Base-by-base conservation (phyloP, 1,284 basidiomycete genomes). In the Spongiforma sp. region DNA sequence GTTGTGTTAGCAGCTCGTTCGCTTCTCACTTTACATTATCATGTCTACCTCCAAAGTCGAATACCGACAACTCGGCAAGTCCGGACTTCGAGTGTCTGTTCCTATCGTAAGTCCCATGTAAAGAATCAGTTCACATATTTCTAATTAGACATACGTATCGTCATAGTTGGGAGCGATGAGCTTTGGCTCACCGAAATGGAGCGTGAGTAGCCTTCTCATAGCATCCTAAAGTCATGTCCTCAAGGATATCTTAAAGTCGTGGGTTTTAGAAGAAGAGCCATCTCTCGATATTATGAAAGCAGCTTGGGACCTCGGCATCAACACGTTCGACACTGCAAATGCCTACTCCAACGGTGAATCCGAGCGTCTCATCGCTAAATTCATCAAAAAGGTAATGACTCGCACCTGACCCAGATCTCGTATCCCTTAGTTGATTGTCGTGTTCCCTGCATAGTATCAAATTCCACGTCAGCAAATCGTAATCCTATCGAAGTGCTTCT, bases 271-370 rank as follows among this genome's bases (percentile, higher is more conserved):
- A 62, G 81, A 85, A 78, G 81, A 85, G 7, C 59, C 75, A 21
- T 71, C 78, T 1, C 61, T 82, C 9, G 71, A 73, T 33, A 66
- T 84, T 54, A 70, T 85, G 53, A 83, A 84, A 59, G 79, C 80
- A 11, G 84, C 84, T 8, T 85, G 83, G 83, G 80, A 81, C 56
- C 67, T 72, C 9, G 82, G 81, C 3, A 75, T 83, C 62, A 83
- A 77, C 61, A 83, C 81, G 21, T 75, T 84, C 63, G 84, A 86
- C 68, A 89, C 89, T 0, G 86, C 88, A 30, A 87, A 89, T 69
- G 73, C 83, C 4, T 87, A 87, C 65, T 84, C 82, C 7, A 82
- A 84, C 59, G 84, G 85, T 10, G 80, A 82, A 61, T 83, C 82
- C 0, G 83, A 84, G 57, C 69, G 73, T 5, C 56, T 84, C 32